Base-by-base conservation (phyloP, 495 filamentous ascomycete genomes). In the Schizothecium vesticola region DNA sequence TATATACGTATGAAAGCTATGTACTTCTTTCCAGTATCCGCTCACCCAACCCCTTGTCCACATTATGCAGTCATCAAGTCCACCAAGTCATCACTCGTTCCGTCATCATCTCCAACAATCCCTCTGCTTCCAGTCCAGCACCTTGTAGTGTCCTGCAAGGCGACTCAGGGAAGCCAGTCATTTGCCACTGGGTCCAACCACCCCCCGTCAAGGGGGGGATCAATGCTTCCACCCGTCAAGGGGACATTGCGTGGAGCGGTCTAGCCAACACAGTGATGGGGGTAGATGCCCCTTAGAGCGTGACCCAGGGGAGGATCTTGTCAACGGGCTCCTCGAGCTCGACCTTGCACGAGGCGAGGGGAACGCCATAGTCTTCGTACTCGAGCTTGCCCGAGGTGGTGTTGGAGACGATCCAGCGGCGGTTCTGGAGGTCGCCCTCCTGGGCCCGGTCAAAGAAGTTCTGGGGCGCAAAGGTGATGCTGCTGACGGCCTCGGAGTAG, bases 391-490 rank as follows among this genome's bases (percentile, higher is more conserved):
- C 63, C 12, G n/a, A 56, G n/a, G 65, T 58, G 19, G 36, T 63
- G 22, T 69, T 66, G 6, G 66, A 22, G 22, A 60, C 66, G 19
- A 70, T 33, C 65, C 69, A 70, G 43, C 71, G 61, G 1, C 71
- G 28, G 36, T 73, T 70, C 25, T 56, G 58, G 12, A 73, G 64
- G 23, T 73, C 71, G 0, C 71, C 69, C 66, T 73, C 71, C 57
- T 68, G 71, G 4, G 71, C 71, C 19, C 71, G 69, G 26, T 73
- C 71, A 25, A 56, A 56, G 58, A 70, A 86, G 70, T 86, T 86
- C 67, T 81, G 76, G 21, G 83, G 84, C 67, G 79, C 77, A 67
- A 84, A 78, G 58, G 80, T 73, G 22, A 86, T 74, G 58, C 76
- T 79, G 12, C 76, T 80, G 22, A 80, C 78, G 0, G 83, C 80